phyloP scores from a whole-genome alignment of 116 monocot genomes.

The Cymodocea nodosa region DNA sequence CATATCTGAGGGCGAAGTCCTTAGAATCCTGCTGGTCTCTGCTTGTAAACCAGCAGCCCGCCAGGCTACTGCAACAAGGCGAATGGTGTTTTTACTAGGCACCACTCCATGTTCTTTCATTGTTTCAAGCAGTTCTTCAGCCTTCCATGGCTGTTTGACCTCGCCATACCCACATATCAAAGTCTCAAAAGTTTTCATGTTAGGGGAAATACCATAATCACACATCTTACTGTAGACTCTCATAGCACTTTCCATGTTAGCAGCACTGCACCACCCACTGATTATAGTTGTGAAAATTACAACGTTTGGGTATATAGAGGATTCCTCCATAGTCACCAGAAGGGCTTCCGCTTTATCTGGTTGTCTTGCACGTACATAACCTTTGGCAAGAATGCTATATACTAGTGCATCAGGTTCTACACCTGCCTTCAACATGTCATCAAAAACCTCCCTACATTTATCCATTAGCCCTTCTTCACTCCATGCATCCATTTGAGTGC shows the following conservation, averaged over 20 bases:
- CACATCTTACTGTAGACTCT: conserved; percentile 46
- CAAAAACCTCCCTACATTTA: conserved; percentile 66
- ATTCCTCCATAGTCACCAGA: conserved; percentile 42
- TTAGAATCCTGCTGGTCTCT: conserved; percentile 45
- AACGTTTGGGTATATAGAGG: conserved; percentile 48
- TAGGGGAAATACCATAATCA: conserved; percentile 42
- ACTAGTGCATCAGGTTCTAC: conserved; percentile 67
- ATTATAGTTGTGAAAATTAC: conserved; percentile 88
- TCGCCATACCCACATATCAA: conserved; percentile 92
- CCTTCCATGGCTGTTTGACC: conserved; percentile 74
- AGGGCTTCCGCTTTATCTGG: conserved; percentile 76
- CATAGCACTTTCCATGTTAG: conserved; percentile 74
- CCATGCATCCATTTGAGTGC: conserved; percentile 84
- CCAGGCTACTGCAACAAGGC: conserved; percentile 82
- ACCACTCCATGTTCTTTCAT: conserved; percentile 50
- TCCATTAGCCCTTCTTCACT: conserved; percentile 59
- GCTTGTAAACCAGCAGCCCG: conserved; percentile 45
- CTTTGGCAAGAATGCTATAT: conserved; percentile 90
- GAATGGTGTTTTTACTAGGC: conserved; percentile 30
- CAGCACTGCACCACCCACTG: conserved; percentile 88
- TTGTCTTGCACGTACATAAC: conserved; percentile 62
- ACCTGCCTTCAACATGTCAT: conserved; percentile 51
- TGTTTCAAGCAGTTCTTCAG: conserved; percentile 62
- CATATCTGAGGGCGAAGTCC: not conserved
- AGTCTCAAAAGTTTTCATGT: conserved; percentile 82